Evolutionary conservation across 805 yeast genomes (phyloP).

Genomic region (Teunomyces panamensis): DNA sequence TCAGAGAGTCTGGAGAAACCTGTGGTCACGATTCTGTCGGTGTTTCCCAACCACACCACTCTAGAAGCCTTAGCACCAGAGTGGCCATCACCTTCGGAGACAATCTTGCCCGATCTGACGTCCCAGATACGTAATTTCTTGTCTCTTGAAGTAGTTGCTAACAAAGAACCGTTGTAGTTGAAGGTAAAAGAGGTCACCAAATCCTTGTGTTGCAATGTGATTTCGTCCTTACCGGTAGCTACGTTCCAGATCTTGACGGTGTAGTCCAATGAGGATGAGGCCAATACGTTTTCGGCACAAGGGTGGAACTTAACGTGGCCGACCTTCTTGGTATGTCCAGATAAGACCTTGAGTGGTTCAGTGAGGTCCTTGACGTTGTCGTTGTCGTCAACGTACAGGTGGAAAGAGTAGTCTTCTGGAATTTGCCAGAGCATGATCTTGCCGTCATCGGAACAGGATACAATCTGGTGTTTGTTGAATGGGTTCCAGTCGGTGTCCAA

Average conservation of each 20-base stretch:
- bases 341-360: constrained; percentile 62
- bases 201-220: constrained; percentile 82
- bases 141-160: constrained; percentile 91
- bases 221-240: constrained; percentile 64
- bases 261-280: constrained; percentile 88
- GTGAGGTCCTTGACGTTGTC: constrained; percentile 63
- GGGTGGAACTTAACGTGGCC: constrained; percentile 93
- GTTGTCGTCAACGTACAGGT: constrained; percentile 48
- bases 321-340: constrained; percentile 91
- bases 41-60: constrained; percentile 85
- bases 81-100: constrained; percentile 87
- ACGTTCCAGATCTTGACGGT: constrained; percentile 90
- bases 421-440: constrained; percentile 83
- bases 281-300: constrained; percentile 78
- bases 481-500: constrained; percentile 96
- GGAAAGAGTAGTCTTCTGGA: constrained; percentile 77
- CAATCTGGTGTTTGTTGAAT: constrained; percentile 61
- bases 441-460: constrained; percentile 28
- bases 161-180: constrained; percentile 80
- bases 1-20: constrained; percentile 92
- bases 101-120: constrained; percentile 65
- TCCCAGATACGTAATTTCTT: constrained; percentile 92
- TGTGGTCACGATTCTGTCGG: constrained; percentile 83
- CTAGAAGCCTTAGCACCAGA: constrained; percentile 89
- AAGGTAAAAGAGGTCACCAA: constrained; percentile 90